A percentile compares a stretch with the other conserved stretches of the same genome.
Evolutionary conservation across 441 rosid species (phyloP).

Genomic region (Hura crepitans): DNA sequence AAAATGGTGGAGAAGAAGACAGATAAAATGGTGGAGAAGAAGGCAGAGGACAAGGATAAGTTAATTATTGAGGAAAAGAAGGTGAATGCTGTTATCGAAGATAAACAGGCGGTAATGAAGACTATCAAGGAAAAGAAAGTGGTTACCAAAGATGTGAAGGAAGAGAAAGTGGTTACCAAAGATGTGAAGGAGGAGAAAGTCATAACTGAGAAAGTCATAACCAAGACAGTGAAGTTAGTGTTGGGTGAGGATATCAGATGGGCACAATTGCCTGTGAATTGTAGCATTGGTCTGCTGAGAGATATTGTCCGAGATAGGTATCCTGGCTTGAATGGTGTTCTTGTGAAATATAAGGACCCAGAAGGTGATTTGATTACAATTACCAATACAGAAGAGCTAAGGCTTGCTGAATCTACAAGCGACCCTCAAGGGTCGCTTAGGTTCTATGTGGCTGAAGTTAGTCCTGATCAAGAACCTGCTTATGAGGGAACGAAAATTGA

Average conservation of each 20-base stretch:
- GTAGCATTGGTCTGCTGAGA: conserved; percentile 54
- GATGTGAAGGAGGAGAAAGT: conserved; percentile 44
- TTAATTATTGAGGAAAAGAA: conserved; percentile 38
- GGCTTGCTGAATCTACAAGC: conserved; percentile 55
- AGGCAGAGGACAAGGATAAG: conserved; percentile 45
- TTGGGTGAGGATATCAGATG: conserved; percentile 88
- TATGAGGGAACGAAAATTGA: conserved; percentile 43
- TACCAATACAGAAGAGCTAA: conserved; percentile 77
- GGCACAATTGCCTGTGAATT: conserved; percentile 73
- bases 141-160: conserved; percentile 38
- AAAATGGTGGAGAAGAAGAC: conserved; percentile 31
- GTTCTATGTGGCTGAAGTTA: conserved; percentile 65
- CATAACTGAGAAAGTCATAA: conserved; percentile 49
- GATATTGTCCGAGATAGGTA: conserved; percentile 73
- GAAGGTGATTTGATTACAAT: conserved; percentile 94
- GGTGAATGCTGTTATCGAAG: conserved; percentile 36
- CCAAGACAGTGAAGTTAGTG: conserved; percentile 76
- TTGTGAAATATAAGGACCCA: conserved; percentile 68
- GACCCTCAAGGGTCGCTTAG: conserved; percentile 62
- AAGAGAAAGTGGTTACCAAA: conserved; percentile 40
- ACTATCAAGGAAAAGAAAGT: conserved; percentile 41
- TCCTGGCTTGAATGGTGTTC: conserved; percentile 63
- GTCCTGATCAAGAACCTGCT: conserved; percentile 68
- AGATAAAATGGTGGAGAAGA: conserved; percentile 38
- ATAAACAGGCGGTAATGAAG: conserved; percentile 53